Conservation (phyloP, 495 filamentous ascomycete species). For the Lasiosphaeria hispida region DNA sequence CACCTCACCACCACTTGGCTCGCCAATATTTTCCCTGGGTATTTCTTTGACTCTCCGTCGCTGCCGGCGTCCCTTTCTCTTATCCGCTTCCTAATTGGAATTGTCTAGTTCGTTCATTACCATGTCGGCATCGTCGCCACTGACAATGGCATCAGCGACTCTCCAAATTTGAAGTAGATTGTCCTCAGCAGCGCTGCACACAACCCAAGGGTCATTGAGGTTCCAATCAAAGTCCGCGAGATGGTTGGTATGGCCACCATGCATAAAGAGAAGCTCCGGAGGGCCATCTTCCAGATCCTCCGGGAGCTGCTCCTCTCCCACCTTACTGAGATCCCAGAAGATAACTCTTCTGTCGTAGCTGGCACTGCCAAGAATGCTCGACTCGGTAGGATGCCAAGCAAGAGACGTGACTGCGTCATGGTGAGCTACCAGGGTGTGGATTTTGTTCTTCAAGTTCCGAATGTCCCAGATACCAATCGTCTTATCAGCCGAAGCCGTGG, state of each 20-base stretch:
- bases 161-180: slow-evolving; percentile 97
- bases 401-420: slow-evolving; percentile 84
- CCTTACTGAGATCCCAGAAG: slow-evolving; percentile 91
- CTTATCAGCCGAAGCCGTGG: slow-evolving; percentile 92
- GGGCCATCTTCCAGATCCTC: slow-evolving; percentile 97
- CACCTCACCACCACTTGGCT: neutral
- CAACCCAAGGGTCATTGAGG: slow-evolving; percentile 89
- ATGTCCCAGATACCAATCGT: slow-evolving; percentile 95
- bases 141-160: slow-evolving; percentile 85
- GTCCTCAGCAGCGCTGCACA: slow-evolving; percentile 92
- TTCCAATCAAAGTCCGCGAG: slow-evolving; percentile 98
- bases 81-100: slow-evolving; percentile 20
- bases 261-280: slow-evolving; percentile 98
- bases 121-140: slow-evolving; percentile 74
- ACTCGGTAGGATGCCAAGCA: slow-evolving; percentile 89
- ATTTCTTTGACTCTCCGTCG: neutral
- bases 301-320: slow-evolving; percentile 90
- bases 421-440: slow-evolving; percentile 84
- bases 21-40: neutral
- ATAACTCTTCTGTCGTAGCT: slow-evolving; percentile 90
- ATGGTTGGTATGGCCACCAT: slow-evolving; percentile 95
- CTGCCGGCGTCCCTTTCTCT: neutral
- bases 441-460: slow-evolving; percentile 77
- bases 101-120: slow-evolving; percentile 73
- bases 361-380: slow-evolving; percentile 80